Base-by-base conservation (phyloP, 495 filamentous ascomycete genomes). In the Tuber melanosporum region DNA sequence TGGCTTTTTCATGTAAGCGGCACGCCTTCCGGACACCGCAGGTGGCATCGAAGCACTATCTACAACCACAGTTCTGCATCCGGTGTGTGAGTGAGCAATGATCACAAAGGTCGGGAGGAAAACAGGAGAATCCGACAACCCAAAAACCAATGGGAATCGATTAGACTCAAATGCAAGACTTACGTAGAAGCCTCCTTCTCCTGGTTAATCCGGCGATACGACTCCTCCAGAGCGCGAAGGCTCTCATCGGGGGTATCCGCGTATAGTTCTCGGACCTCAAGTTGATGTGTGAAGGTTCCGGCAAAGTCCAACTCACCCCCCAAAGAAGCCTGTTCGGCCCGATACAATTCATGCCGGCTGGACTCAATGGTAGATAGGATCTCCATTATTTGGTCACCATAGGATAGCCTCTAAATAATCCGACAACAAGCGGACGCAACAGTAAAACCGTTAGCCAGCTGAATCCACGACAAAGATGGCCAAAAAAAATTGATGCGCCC, bases 181-280 rank as follows among this genome's bases (percentile, higher is more conserved):
- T 83, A 83, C 81, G 81, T 82, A 73, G 81, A 83, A 36, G 81
- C 81, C 70, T 80, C 81, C 52, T 83, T 83, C 73, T 83, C 73
- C 41, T 83, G 77, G 45, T 82, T 78, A 39, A 80, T 81, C 46
- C 77, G 73, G 26, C 78, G 77, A 45, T 73, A 80, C 32, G 78
- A 71, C 12, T 76, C 77, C 76, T 80, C 77, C 3, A 83, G 73
- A 44, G 81, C 78, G 3, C 77, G 49, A 45, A 75, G 26, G 45
- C 81, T 78, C 70, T 83, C 80, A 74, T 82, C 76, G 32, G 87
- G 86, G 9, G 87, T 87, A 43, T 85, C 87, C 74, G 88, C 85
- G 82, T 88, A 86, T 42, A 87, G 87, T 82, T 88, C 88, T 80
- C 87, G 86, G 36, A 88, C 86, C 78, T 88, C 88, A 47, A 90